phyloP scores from a whole-genome alignment of 805 yeast species.

The Candida ipomoeae region DNA sequence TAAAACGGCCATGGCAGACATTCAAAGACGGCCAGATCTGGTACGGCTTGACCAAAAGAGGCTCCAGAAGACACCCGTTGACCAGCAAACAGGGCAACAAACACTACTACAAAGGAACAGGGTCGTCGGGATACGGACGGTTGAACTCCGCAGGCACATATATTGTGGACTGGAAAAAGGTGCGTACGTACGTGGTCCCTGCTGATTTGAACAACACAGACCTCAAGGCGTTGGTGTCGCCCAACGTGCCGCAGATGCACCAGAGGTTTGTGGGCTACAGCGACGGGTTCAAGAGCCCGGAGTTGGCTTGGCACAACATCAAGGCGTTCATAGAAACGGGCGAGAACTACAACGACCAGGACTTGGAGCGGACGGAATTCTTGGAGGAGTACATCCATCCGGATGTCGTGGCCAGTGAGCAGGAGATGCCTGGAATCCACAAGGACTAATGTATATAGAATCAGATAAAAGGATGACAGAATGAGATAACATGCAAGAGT shows the following conservation, averaged over 20 bases:
- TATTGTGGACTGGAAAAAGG: constrained; percentile 76
- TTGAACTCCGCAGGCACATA: constrained; percentile 73
- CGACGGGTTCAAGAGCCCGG: constrained; percentile 71
- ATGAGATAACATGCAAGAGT: too few species aligned
- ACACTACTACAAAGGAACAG: constrained; percentile 91
- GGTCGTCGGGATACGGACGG: constrained; percentile 89
- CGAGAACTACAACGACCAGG: constrained; percentile 38
- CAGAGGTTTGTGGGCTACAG: constrained; percentile 67
- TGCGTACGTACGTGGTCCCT: constrained; percentile 88
- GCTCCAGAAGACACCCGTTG: constrained; percentile 77
- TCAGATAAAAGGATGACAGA: too few species aligned
- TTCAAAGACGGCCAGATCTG: constrained; percentile 78
- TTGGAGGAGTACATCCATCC: constrained; percentile 37
- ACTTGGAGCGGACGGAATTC: constrained; percentile 32
- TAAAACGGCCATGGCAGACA: constrained; percentile 87
- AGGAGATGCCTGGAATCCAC: constrained; percentile 11
- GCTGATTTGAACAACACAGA: constrained; percentile 30
- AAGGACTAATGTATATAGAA: constrained; percentile 10
- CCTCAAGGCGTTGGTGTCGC: constrained; percentile 75
- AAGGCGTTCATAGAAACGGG: constrained; percentile 78
- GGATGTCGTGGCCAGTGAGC: constrained; percentile 12
- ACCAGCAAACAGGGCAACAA: constrained; percentile 94
- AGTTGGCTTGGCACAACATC: constrained; percentile 65
- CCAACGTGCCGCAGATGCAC: constrained; percentile 63
- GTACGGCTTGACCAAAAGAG: constrained; percentile 74